Percentiles rank a stretch among this genome's conserved stretches.
phyloP scores from a whole-genome alignment of 768 basidiomycete genomes.

The Kwoniella dendrophila region DNA sequence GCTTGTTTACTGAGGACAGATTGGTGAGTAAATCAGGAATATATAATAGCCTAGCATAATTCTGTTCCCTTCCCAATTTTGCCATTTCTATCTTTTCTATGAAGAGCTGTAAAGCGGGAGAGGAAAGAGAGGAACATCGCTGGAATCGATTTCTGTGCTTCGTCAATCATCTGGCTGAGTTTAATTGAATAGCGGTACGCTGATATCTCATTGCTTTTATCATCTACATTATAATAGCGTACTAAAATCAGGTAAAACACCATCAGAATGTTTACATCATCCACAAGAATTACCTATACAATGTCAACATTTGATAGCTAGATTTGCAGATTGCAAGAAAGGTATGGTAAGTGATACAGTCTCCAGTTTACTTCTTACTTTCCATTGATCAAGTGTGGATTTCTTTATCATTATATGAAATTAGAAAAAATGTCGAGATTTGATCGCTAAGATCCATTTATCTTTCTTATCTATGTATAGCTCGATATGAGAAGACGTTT shows the following conservation, averaged over 20 bases:
- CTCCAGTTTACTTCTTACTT: background rate
- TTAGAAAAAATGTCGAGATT: too few relatives aligned
- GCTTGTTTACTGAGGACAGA: constrained; percentile 43
- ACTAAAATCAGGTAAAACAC: constrained; percentile 47
- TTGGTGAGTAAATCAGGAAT: constrained; percentile 34
- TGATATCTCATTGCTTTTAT: background rate
- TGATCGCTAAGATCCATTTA: too few relatives aligned
- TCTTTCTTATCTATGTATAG: constrained; percentile 26
- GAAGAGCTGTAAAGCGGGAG: too few relatives aligned
- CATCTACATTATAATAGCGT: constrained; percentile 28
- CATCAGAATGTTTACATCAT: constrained; percentile 48
- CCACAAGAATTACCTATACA: constrained; percentile 47
- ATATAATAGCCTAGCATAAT: background rate
- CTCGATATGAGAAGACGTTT: constrained; percentile 55
- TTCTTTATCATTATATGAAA: background rate
- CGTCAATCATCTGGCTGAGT: too few relatives aligned
- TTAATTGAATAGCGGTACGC: too few relatives aligned
- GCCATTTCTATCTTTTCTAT: too few relatives aligned
- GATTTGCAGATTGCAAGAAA: constrained; percentile 53
- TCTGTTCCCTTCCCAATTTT: background rate
- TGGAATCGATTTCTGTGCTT: too few relatives aligned
- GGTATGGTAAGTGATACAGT: constrained; percentile 49
- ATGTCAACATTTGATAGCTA: constrained; percentile 52
- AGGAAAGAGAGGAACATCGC: too few relatives aligned
- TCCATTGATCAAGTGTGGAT: too few relatives aligned